Conservation (phyloP, 2,329 filamentous ascomycete species). For the Coniella vitis region DNA sequence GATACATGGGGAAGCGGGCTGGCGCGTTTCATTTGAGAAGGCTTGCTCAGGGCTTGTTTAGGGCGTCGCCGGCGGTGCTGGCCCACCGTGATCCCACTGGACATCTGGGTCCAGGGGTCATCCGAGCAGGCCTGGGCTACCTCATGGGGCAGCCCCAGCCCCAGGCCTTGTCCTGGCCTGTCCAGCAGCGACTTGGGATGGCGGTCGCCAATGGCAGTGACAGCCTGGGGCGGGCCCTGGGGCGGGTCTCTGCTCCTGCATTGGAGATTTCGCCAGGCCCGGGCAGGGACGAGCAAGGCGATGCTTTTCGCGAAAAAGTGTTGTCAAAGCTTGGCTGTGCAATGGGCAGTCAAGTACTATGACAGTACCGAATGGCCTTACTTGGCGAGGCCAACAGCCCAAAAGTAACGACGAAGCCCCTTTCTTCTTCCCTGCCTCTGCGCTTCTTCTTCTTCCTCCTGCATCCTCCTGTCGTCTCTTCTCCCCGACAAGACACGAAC, state of each 20-base stretch:
- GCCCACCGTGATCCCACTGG: background rate
- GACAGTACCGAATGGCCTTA: no score
- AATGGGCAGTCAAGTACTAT: no score
- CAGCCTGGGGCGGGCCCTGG: background rate
- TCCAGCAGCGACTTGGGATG: background rate
- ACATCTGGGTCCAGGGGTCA: background rate
- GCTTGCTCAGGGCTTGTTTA: background rate
- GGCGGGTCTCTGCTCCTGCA: background rate
- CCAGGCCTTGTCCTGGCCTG: background rate
- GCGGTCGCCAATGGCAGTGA: constrained; percentile 1
- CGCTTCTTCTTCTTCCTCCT: background rate
- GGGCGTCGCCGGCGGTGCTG: background rate
- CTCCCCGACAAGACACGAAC: no score
- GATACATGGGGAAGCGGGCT: background rate
- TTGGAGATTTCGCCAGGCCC: background rate
- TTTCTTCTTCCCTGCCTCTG: background rate
- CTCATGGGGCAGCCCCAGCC: background rate
- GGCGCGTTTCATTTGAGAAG: background rate
- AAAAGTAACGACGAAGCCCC: background rate
- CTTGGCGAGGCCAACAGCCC: background rate
- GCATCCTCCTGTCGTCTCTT: background rate
- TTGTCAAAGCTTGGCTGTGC: no score
- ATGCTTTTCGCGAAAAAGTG: no score
- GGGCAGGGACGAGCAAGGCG: no score
- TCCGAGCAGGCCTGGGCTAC: background rate